phyloP scores from a whole-genome alignment of 208 protist genomes.

The Acanthamoeba culbertsoni region DNA sequence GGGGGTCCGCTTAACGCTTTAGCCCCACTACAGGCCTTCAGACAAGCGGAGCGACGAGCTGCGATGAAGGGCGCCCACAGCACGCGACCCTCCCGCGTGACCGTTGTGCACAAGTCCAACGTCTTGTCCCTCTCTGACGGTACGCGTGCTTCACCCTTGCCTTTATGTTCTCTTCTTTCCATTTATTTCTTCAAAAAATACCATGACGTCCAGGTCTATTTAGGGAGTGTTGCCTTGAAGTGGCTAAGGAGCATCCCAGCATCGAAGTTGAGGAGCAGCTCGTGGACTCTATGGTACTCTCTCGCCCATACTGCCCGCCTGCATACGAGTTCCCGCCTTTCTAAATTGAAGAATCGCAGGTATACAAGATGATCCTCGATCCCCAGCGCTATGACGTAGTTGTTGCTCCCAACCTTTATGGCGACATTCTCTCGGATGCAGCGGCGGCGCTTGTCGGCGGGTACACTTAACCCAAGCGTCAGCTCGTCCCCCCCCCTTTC shows the following conservation, averaged over 20 bases:
- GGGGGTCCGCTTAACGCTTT: too few species aligned
- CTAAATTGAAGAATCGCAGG: not conserved
- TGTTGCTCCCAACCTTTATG: constrained; percentile 78
- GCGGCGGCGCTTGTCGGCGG: constrained; percentile 70
- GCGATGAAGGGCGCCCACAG: not conserved
- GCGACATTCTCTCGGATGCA: constrained; percentile 77
- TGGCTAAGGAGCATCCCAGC: constrained; percentile 62
- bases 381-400: constrained; percentile 76
- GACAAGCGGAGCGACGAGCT: not conserved
- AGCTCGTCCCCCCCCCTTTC: constrained; percentile 36
- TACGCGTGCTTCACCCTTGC: not conserved
- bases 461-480: constrained; percentile 68
- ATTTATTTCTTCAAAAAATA: not conserved
- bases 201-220: constrained; percentile 58
- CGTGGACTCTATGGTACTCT: constrained; percentile 67
- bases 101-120: constrained; percentile 71
- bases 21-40: not conserved
- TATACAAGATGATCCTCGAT: constrained; percentile 65
- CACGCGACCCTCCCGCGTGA: not conserved
- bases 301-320: not conserved
- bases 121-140: constrained; percentile 72
- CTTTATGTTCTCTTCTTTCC: not conserved
- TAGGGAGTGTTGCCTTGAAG: constrained; percentile 57
- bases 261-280: constrained; percentile 73
- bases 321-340: not conserved